Conservation (phyloP, 805 yeast species). For the Ogataea wickerhamii region DNA sequence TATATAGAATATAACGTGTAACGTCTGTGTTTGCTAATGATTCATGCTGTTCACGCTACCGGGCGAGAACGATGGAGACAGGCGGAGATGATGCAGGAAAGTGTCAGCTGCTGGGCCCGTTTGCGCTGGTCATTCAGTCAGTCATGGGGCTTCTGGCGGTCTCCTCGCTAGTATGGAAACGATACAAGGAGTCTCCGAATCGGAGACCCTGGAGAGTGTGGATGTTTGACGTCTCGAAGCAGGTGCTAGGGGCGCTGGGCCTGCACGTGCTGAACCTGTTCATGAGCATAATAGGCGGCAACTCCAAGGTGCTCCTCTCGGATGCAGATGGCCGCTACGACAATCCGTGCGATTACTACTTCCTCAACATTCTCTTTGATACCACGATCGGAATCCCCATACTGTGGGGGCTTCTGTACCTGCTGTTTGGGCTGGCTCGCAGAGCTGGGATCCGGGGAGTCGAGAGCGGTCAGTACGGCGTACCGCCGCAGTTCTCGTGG, state of each 20-base stretch:
- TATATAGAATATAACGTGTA: no score
- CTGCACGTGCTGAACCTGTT: constrained; percentile 76
- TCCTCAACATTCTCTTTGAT: constrained; percentile 80
- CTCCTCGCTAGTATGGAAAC: constrained; percentile 66
- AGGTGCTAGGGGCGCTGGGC: constrained; percentile 80
- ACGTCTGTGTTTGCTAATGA: no score
- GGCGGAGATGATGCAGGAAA: constrained; percentile 10
- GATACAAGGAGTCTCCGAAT: constrained; percentile 73
- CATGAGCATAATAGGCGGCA: constrained; percentile 57
- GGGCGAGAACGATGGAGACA: background rate
- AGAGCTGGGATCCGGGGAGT: constrained; percentile 43
- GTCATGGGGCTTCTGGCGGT: constrained; percentile 75
- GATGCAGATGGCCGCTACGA: constrained; percentile 33
- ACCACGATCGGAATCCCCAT: constrained; percentile 93
- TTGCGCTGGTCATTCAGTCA: constrained; percentile 75
- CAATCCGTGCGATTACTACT: constrained; percentile 92
- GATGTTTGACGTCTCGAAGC: constrained; percentile 88
- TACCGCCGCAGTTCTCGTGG: constrained; percentile 58
- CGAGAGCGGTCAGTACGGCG: constrained; percentile 60
- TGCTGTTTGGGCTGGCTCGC: constrained; percentile 46
- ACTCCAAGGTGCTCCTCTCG: constrained; percentile 11
- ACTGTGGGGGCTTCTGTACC: constrained; percentile 53
- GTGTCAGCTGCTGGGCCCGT: constrained; percentile 79
- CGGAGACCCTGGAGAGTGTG: constrained; percentile 86
- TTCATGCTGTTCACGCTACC: no score